A percentile compares a stretch with the other conserved stretches of the same genome.
These are phyloP conservation scores for Metschnikowia orientalis DNA, from an alignment of 805 yeast genomes.

Conservation along the genomic window DNA sequence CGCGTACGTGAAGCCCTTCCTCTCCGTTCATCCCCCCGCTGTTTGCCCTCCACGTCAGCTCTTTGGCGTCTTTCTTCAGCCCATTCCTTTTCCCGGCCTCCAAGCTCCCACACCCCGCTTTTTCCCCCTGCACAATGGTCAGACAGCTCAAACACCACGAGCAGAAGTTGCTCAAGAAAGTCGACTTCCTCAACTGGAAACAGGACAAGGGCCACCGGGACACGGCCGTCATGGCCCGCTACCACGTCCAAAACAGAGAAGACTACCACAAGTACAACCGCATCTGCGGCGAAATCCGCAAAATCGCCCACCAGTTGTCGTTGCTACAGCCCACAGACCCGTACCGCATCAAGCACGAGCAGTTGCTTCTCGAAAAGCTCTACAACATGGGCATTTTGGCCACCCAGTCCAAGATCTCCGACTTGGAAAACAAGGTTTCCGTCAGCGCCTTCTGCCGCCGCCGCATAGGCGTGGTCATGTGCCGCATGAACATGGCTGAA, in stretches of 20 bases:
- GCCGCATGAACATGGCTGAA: conserved; percentile 90
- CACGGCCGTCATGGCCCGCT: conserved; percentile 92
- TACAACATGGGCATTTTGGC: conserved; percentile 85
- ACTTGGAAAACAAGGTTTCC: conserved; percentile 84
- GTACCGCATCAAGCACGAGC: conserved; percentile 82
- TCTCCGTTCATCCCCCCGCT: too few species aligned
- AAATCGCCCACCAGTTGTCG: conserved; percentile 80
- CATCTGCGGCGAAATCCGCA: conserved; percentile 87
- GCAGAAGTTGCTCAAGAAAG: conserved; percentile 89
- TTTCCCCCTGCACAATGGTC: conserved; percentile 32
- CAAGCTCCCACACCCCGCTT: neutral
- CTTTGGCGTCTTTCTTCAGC: too few species aligned
- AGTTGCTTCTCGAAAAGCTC: conserved; percentile 78
- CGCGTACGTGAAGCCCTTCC: too few species aligned
- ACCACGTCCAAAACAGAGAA: conserved; percentile 90
- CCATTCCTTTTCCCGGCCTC: too few species aligned
- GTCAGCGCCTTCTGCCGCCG: conserved; percentile 92
- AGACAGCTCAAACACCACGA: conserved; percentile 92
- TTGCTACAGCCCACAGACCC: conserved; percentile 85
- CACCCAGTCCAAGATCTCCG: conserved; percentile 85
- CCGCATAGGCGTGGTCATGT: conserved; percentile 91
- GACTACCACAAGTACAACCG: conserved; percentile 93
- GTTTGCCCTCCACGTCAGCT: too few species aligned
- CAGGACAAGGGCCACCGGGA: conserved; percentile 94
- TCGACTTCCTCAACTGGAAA: conserved; percentile 96